A percentile compares a stretch with the other conserved stretches of the same genome.
Evolutionary conservation across 306 rosid species (phyloP).

Genomic region (Cicer yamashitae): DNA sequence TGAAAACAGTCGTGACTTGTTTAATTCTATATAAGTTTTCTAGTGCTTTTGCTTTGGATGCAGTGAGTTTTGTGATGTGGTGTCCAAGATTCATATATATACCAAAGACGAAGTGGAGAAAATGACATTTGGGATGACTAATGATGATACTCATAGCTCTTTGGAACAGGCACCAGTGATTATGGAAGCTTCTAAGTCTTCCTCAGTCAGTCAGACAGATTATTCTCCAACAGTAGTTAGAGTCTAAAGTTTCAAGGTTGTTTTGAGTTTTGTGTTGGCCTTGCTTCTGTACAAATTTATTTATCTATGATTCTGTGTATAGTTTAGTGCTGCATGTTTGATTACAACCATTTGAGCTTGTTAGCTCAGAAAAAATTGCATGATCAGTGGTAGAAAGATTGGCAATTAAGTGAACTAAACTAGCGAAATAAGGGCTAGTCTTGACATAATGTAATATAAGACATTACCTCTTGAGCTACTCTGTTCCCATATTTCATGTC

Average conservation of each 20-base stretch:
- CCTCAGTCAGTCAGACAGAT: constrained; percentile 91
- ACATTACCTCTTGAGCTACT: constrained; percentile 32
- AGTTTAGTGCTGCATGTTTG: constrained; percentile 34
- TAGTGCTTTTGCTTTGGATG: constrained; percentile 39
- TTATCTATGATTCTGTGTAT: not conserved
- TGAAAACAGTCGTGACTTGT: not conserved
- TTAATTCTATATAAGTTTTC: constrained; percentile 24
- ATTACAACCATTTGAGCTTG: constrained; percentile 19
- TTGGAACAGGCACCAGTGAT: constrained; percentile 78
- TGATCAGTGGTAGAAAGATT: constrained; percentile 30
- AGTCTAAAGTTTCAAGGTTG: constrained; percentile 51
- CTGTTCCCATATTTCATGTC: constrained; percentile 30
- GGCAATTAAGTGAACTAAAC: constrained; percentile 35
- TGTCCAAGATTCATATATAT: constrained; percentile 84
- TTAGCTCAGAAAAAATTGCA: constrained; percentile 45
- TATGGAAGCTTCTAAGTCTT: constrained; percentile 86
- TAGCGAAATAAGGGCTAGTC: constrained; percentile 48
- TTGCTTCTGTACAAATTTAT: constrained; percentile 40
- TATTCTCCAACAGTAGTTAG: constrained; percentile 78
- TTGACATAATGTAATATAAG: constrained; percentile 35
- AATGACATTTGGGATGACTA: constrained; percentile 80
- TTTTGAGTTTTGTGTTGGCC: constrained; percentile 41
- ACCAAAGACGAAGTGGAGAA: constrained; percentile 94
- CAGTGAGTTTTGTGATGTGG: constrained; percentile 94
- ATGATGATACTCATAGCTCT: constrained; percentile 90